phyloP scores from a whole-genome alignment of 768 basidiomycete species.

The Tulasnella sp. region DNA sequence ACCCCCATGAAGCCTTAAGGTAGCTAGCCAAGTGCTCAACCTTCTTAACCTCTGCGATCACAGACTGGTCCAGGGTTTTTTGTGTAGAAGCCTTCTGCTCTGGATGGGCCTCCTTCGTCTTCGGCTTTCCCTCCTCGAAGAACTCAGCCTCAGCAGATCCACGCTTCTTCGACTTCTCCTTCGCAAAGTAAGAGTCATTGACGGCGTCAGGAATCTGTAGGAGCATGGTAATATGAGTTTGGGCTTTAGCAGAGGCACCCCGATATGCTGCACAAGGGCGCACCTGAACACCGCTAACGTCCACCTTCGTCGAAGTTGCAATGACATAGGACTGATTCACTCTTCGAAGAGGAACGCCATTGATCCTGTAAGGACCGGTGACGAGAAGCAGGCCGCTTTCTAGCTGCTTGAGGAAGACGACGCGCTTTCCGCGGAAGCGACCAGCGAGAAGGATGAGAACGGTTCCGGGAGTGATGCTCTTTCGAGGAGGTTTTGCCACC shows the following conservation, averaged over 20 bases:
- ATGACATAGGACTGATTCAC: slow-evolving; percentile 99
- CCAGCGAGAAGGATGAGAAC: slow-evolving; percentile 96
- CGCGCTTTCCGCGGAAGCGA: slow-evolving; percentile 96
- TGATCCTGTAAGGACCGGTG: slow-evolving; percentile 96
- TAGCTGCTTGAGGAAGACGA: slow-evolving; percentile 96
- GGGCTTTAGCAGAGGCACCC: not conserved
- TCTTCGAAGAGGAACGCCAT: slow-evolving; percentile 95
- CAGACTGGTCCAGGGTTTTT: slow-evolving; percentile 75
- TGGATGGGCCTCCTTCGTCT: slow-evolving; percentile 80
- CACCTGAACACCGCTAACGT: slow-evolving; percentile 71
- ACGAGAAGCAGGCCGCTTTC: slow-evolving; percentile 88
- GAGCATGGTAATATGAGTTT: slow-evolving; percentile 21
- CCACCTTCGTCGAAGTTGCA: slow-evolving; percentile 92
- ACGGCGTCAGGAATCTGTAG: slow-evolving; percentile 78
- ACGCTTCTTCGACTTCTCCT: slow-evolving; percentile 64
- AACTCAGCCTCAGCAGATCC: slow-evolving; percentile 93
- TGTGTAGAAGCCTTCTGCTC: slow-evolving; percentile 87
- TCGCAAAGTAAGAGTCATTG: slow-evolving; percentile 92
- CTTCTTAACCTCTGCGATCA: slow-evolving; percentile 85
- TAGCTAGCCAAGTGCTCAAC: slow-evolving; percentile 89
- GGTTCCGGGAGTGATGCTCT: slow-evolving; percentile 88
- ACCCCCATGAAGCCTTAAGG: slow-evolving; percentile 85
- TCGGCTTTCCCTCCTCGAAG: slow-evolving; percentile 90
- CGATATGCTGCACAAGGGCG: slow-evolving; percentile 36
- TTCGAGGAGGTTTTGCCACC: slow-evolving; percentile 73